A percentile compares a stretch with the other conserved stretches of the same genome.
Evolutionary conservation across 805 yeast genomes (phyloP).

Genomic region (Priceomyces medius): DNA sequence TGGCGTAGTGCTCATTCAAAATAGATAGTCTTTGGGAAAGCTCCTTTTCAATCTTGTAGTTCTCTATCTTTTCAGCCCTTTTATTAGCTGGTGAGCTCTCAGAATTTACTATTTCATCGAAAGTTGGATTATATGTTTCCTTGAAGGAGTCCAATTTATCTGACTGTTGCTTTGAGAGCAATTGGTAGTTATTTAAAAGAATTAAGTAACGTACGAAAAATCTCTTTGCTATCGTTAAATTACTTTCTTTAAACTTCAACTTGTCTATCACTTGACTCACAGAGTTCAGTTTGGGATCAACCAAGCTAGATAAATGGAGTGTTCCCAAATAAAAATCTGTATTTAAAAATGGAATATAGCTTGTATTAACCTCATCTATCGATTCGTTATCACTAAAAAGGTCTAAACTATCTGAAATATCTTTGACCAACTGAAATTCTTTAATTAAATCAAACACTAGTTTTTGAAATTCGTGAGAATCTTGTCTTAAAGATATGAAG

Average conservation of each 20-base stretch:
- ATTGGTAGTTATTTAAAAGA: conserved; percentile 41
- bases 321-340: conserved; percentile 58
- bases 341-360: conserved; percentile 57
- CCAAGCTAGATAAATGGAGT: conserved; percentile 16
- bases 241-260: conserved; percentile 22
- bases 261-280: conserved; percentile 15
- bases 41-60: conserved; percentile 59
- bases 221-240: conserved; percentile 35
- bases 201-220: conserved; percentile 45
- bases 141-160: conserved; percentile 41
- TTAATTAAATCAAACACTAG: conserved; percentile 35
- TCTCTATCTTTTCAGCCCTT: conserved; percentile 72
- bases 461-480: conserved; percentile 42
- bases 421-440: conserved; percentile 45
- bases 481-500: conserved; percentile 14
- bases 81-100: conserved; percentile 40
- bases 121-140: conserved; percentile 39
- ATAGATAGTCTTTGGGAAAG: conserved; percentile 44
- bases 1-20: conserved; percentile 30
- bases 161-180: conserved; percentile 39
- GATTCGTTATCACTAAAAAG: conserved; percentile 73
- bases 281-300: conserved; percentile 25
- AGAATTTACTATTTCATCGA: conserved; percentile 29
- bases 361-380: conserved; percentile 65
- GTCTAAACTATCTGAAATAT: conserved; percentile 45